Conservation (phyloP, 2,329 filamentous ascomycete species). For the Elsinoe fawcettii region DNA sequence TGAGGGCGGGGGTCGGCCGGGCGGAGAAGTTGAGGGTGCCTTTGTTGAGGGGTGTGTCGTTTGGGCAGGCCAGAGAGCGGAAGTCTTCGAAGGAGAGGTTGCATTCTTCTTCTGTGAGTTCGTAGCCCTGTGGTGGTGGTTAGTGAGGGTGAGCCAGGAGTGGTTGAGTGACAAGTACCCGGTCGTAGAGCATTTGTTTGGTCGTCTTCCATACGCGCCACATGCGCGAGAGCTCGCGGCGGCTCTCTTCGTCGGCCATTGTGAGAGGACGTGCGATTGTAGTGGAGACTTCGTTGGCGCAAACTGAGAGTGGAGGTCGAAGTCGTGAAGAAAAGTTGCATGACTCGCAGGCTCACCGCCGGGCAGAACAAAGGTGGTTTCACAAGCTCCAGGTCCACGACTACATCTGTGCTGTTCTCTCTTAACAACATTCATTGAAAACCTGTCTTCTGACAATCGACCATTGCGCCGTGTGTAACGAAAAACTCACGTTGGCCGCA, state of each 20-base stretch:
- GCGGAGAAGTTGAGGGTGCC: constrained; percentile 80
- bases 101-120: constrained; percentile 82
- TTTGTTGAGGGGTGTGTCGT: constrained; percentile 60
- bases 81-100: constrained; percentile 81
- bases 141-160: constrained; percentile 13
- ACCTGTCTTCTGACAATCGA: too few species aligned
- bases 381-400: neutral
- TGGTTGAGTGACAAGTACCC: constrained; percentile 48
- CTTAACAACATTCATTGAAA: too few species aligned
- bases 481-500: too few species aligned
- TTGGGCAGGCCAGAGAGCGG: constrained; percentile 60
- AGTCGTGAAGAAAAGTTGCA: constrained; percentile 21
- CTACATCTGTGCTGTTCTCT: too few species aligned
- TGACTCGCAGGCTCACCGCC: constrained; percentile 24
- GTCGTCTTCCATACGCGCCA: constrained; percentile 93
- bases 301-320: constrained; percentile 21
- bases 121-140: constrained; percentile 64
- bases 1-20: constrained; percentile 74
- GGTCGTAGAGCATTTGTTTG: constrained; percentile 88
- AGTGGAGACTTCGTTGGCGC: constrained; percentile 5
- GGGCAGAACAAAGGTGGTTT: constrained; percentile 17
- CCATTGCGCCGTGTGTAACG: too few species aligned
- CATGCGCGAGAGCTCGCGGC: constrained; percentile 50
- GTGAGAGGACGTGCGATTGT: constrained; percentile 13
- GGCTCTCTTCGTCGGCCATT: constrained; percentile 25